Evolutionary conservation across 345 rosid species (phyloP), one percentile per base, ranked within the genome.

Genomic region (Murraya paniculata): DNA sequence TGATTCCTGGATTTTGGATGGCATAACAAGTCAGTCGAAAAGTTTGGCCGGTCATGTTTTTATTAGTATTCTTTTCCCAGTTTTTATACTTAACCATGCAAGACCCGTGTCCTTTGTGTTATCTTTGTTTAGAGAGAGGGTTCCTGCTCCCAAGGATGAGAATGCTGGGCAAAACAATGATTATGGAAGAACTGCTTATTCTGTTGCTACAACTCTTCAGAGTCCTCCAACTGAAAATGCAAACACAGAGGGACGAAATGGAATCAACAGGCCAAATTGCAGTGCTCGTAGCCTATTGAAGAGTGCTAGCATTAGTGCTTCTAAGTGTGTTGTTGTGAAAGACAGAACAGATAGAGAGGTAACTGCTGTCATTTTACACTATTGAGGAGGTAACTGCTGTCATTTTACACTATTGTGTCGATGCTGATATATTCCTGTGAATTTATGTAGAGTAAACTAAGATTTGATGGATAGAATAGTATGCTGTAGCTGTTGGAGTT

Each of bases 221-320:
- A 87, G 90, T 76, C 90, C 90, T 81, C 84, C 82, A 61, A 84
- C 90, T 10, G 86, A 82, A 74, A 85, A 75, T 75, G 76, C 62
- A 56, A 76, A 77, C 4, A 78, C 79, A 0, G 83, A 24, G 4
- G 69, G 33, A 38, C 82, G 82, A 70, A 84, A 82, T 71, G 89
- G 85, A 57, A 62, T 35, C 27, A 62, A 60, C 85, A 88, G 80
- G 68, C 65, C 91, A 24, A 89, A 85, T 72, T 77, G 78, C 81
- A 89, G 89, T 35, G 84, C 84, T 11, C 93, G 94, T 28, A 88
- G 91, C 89, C 81, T 96, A 66, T 80, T 94, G 86, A 96, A 96
- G 86, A 96, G 99, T 84, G 94, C 92, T 56, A 96, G 98, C 84
- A 96, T 96, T 74, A 96, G 98, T 78, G 99, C 89, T 79, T 94